Evolutionary conservation across 495 filamentous ascomycete genomes (phyloP).

Genomic region (Lasiosphaeriaceae sp.): DNA sequence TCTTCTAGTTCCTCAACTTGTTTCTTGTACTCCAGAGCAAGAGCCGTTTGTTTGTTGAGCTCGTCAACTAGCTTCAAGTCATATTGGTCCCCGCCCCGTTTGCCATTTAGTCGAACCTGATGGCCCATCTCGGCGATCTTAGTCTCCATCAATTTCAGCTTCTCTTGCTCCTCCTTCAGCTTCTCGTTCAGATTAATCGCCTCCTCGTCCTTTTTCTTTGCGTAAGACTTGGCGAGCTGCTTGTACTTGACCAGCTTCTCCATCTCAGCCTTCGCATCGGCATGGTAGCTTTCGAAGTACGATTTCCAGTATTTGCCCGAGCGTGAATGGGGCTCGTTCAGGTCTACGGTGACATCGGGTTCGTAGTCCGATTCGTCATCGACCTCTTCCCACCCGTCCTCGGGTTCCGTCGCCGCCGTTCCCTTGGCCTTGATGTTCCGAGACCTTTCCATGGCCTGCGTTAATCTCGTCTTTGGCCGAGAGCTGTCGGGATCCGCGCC

Average conservation of each 20-base stretch:
- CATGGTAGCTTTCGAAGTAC: constrained; percentile 78
- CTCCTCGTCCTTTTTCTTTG: constrained; percentile 82
- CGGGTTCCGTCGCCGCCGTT: constrained; percentile 22
- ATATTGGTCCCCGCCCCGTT: constrained; percentile 41
- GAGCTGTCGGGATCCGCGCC: constrained; percentile 14
- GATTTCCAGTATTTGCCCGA: constrained; percentile 94
- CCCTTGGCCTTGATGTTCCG: constrained; percentile 28
- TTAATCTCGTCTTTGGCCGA: constrained; percentile 50
- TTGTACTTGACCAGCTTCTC: constrained; percentile 75
- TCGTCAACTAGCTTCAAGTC: constrained; percentile 51
- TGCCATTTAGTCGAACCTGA: constrained; percentile 39
- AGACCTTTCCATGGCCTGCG: constrained; percentile 47
- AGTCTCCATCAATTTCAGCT: constrained; percentile 47
- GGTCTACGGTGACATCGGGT: constrained; percentile 68
- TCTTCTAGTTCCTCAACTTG: constrained; percentile 60
- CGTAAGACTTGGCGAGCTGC: constrained; percentile 80
- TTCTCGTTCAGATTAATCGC: constrained; percentile 67
- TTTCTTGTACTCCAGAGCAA: constrained; percentile 64
- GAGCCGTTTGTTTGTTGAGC: constrained; percentile 60
- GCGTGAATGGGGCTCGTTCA: constrained; percentile 74
- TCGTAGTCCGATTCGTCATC: constrained; percentile 31
- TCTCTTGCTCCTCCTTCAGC: constrained; percentile 60
- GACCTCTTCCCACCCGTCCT: constrained; percentile 42
- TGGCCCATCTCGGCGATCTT: constrained; percentile 59
- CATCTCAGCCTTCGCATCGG: constrained; percentile 73